These are phyloP conservation scores for Pyricularia sp. DNA, from an alignment of 2,329 filamentous ascomycete genomes.

Conservation along the genomic window DNA sequence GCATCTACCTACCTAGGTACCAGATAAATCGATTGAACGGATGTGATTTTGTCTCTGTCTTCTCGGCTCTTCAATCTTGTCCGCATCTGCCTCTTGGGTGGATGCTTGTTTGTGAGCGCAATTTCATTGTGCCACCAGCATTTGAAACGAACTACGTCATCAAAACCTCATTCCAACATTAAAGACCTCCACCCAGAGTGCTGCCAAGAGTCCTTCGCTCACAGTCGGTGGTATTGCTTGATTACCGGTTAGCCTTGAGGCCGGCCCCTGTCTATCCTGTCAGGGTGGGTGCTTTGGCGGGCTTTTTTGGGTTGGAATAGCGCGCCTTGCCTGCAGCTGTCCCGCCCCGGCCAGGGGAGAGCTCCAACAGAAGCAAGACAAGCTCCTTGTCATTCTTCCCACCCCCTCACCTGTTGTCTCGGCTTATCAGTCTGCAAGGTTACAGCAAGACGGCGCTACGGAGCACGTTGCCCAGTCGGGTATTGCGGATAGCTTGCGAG, in stretches of 20 bases:
- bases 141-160: conserved; percentile 4
- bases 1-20: too few species aligned
- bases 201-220: background rate
- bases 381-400: background rate
- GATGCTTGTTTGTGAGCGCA: background rate
- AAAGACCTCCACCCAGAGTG: background rate
- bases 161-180: background rate
- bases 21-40: background rate
- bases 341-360: background rate
- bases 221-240: background rate
- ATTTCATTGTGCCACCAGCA: background rate
- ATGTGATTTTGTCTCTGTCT: background rate
- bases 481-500: background rate
- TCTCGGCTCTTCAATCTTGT: background rate
- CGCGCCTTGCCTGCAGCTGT: background rate
- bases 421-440: background rate
- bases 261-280: background rate
- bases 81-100: background rate
- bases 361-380: background rate
- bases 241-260: conserved; percentile 2
- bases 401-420: background rate
- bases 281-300: background rate
- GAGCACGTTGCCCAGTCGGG: background rate
- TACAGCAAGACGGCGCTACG: background rate
- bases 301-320: background rate